Conservation (phyloP, 768 basidiomycete genomes). For the Russula griseocarnosa region DNA sequence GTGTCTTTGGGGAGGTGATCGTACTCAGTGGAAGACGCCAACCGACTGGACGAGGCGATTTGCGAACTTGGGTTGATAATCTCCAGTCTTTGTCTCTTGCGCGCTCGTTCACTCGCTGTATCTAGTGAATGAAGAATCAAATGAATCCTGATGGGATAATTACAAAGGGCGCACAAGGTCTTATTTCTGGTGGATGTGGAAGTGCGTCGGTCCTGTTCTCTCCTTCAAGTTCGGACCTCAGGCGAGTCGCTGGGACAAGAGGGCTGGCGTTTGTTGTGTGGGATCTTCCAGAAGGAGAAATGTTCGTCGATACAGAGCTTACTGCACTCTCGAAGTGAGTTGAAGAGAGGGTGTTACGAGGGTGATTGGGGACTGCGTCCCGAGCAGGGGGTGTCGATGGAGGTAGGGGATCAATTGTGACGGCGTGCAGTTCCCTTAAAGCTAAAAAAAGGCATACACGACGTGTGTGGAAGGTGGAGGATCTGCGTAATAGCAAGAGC, state of each 20-base stretch:
- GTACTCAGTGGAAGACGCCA: slow-evolving; percentile 28
- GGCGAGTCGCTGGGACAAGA: slow-evolving; percentile 28
- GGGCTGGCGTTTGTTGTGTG: slow-evolving; percentile 21
- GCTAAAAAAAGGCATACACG: slow-evolving; percentile 27
- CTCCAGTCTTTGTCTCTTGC: slow-evolving; percentile 68
- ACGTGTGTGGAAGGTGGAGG: slow-evolving; percentile 21
- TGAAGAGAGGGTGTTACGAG: slow-evolving; percentile 22
- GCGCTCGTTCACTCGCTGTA: slow-evolving; percentile 38
- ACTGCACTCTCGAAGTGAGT: slow-evolving; percentile 22
- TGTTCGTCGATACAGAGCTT: slow-evolving; percentile 15
- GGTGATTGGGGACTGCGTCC: slow-evolving; percentile 28
- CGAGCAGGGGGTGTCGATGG: slow-evolving; percentile 29
- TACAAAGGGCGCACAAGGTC: slow-evolving; percentile 16
- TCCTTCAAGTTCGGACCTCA: slow-evolving; percentile 28
- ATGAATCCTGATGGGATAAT: background rate
- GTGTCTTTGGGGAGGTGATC: slow-evolving; percentile 25
- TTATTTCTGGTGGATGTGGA: slow-evolving; percentile 12
- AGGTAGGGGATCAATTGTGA: slow-evolving; percentile 31
- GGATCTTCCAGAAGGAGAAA: slow-evolving; percentile 15
- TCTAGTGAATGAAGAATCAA: slow-evolving; percentile 10
- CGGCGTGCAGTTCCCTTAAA: slow-evolving; percentile 26
- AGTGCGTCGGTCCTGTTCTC: slow-evolving; percentile 24
- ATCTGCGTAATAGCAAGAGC: slow-evolving; percentile 26
- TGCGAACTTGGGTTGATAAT: slow-evolving; percentile 37
- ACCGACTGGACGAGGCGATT: slow-evolving; percentile 37